Percentiles rank a stretch among this genome's conserved stretches.
Evolutionary conservation across 352 stramenopile genomes (phyloP).

Genomic region (Pythium monospermum): DNA sequence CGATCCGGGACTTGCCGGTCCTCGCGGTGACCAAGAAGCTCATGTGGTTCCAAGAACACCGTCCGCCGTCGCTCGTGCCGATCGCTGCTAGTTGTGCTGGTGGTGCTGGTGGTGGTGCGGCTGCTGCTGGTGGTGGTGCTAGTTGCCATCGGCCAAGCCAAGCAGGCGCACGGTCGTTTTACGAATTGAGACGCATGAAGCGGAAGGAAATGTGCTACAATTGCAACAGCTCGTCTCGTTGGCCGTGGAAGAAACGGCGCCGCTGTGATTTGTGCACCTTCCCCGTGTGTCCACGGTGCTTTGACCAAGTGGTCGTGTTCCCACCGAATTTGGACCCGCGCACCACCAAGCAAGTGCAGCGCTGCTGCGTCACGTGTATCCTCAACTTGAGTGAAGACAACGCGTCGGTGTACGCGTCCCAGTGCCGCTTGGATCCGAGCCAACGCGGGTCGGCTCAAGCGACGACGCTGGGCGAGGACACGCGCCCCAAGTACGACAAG

Average conservation of each 20-base stretch:
- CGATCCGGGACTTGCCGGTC: constrained; percentile 10
- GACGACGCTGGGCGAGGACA: constrained; percentile 11
- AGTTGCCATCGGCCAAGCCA: neutral
- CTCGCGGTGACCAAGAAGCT: constrained; percentile 21
- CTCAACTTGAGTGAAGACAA: constrained; percentile 7
- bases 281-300: constrained; percentile 12
- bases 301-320: constrained; percentile 2
- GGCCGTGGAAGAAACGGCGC: constrained; percentile 11
- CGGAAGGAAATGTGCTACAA: constrained; percentile 8
- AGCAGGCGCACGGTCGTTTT: neutral
- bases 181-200: neutral
- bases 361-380: constrained; percentile 12
- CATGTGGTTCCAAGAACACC: constrained; percentile 17
- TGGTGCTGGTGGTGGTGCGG: too few relatives aligned
- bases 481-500: constrained; percentile 19
- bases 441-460: constrained; percentile 11
- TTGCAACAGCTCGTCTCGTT: constrained; percentile 1
- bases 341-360: neutral
- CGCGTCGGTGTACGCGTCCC: constrained; percentile 5
- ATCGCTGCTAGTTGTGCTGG: too few relatives aligned
- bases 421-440: constrained; percentile 13
- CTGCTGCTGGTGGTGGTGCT: too few relatives aligned
- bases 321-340: constrained; percentile 6
- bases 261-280: constrained; percentile 7
- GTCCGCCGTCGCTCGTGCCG: neutral